Percentiles rank a stretch among this genome's conserved stretches.
phyloP scores from a whole-genome alignment of 345 rosid species.

The Populus simonii region DNA sequence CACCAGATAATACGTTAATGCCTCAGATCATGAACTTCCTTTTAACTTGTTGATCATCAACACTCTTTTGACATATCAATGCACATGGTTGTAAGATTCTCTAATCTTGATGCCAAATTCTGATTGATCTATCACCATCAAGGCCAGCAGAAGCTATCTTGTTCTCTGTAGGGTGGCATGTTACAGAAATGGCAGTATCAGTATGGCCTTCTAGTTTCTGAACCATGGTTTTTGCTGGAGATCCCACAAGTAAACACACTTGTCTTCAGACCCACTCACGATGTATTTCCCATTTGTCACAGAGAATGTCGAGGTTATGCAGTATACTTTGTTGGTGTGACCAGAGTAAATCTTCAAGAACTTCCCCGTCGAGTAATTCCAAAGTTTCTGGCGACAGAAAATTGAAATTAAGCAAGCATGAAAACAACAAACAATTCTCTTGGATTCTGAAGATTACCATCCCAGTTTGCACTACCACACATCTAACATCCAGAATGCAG shows the following conservation, averaged over 20 bases:
- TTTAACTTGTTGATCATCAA: no score
- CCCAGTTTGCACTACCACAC: background rate
- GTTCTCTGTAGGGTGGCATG: constrained; percentile 73
- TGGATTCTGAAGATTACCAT: no score
- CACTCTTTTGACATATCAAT: background rate
- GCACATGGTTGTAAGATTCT: background rate
- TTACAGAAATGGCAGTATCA: constrained; percentile 81
- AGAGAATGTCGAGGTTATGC: constrained; percentile 87
- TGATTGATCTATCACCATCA: constrained; percentile 68
- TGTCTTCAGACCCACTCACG: constrained; percentile 94
- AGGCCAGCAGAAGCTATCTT: constrained; percentile 84
- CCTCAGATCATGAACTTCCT: no score
- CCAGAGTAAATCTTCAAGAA: constrained; percentile 80
- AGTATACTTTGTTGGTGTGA: constrained; percentile 71
- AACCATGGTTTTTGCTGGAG: constrained; percentile 74
- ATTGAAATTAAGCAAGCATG: background rate
- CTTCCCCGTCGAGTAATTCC: constrained; percentile 85
- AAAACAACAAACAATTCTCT: no score
- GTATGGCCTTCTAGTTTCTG: constrained; percentile 86
- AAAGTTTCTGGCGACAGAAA: constrained; percentile 59
- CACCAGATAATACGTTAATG: no score
- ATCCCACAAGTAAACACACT: constrained; percentile 89
- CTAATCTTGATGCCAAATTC: constrained; percentile 74
- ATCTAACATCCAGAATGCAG: no score
- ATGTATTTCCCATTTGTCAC: constrained; percentile 92